Conservation (phyloP, 108 stramenopile genomes). For the Mediolabrus comicus region DNA sequence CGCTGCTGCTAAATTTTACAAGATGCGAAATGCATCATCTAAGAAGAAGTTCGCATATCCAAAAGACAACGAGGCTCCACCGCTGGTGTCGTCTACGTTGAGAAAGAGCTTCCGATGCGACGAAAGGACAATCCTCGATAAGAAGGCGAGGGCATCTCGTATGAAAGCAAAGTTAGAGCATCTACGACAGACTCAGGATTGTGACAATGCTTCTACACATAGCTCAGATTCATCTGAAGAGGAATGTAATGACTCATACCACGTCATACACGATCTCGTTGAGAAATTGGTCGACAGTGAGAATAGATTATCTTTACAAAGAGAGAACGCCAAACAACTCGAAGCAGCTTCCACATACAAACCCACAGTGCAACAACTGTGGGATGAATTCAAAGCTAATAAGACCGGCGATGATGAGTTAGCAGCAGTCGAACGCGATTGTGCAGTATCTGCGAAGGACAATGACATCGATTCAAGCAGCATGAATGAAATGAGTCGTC, state of each 20-base stretch:
- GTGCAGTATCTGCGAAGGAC: background rate
- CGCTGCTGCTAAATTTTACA: constrained; percentile 38
- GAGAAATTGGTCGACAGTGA: constrained; percentile 33
- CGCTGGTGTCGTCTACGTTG: constrained; percentile 28
- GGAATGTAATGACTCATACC: constrained; percentile 14
- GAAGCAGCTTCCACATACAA: constrained; percentile 3
- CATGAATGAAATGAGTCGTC: no score
- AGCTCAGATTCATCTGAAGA: constrained; percentile 9
- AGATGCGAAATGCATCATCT: constrained; percentile 13
- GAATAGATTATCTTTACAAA: constrained; percentile 27
- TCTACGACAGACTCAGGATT: constrained; percentile 5
- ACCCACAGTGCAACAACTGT: constrained; percentile 25
- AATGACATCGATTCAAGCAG: no score
- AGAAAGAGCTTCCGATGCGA: constrained; percentile 44
- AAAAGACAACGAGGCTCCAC: constrained; percentile 2
- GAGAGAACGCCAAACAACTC: constrained; percentile 20
- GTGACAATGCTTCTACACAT: background rate
- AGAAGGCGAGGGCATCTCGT: constrained; percentile 7
- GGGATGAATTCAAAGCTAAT: constrained; percentile 18
- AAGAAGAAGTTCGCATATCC: constrained; percentile 20
- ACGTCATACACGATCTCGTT: constrained; percentile 33
- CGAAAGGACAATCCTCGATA: constrained; percentile 29
- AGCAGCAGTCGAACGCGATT: background rate
- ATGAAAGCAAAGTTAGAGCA: constrained; percentile 15
- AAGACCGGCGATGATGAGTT: background rate